Evolutionary conservation across 768 basidiomycete species (phyloP).

Genomic region (Royoungia palumana): DNA sequence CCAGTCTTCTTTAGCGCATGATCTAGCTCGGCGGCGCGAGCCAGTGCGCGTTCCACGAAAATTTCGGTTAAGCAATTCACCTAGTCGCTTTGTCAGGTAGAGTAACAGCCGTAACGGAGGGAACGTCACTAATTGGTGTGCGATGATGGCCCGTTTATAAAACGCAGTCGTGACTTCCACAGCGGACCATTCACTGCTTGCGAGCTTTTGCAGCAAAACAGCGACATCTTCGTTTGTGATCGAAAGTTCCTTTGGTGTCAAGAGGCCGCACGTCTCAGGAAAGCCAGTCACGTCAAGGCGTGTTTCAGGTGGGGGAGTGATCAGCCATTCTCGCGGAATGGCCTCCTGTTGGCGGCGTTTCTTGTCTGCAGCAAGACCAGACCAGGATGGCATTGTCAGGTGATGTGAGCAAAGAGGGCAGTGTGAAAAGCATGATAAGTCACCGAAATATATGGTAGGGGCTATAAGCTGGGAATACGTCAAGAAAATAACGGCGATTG

Average conservation of each 20-base stretch:
- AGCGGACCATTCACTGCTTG: slow-evolving; percentile 53
- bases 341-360: slow-evolving; percentile 46
- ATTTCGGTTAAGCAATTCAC: slow-evolving; percentile 82
- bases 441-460: slow-evolving; percentile 3
- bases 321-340: slow-evolving; percentile 66
- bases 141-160: slow-evolving; percentile 73
- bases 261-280: slow-evolving; percentile 54
- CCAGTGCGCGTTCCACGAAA: slow-evolving; percentile 70
- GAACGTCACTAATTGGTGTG: slow-evolving; percentile 68
- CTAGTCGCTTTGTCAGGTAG: slow-evolving; percentile 31
- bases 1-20: slow-evolving; percentile 59
- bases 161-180: slow-evolving; percentile 71
- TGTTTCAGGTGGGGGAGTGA: slow-evolving; percentile 44
- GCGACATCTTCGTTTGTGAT: slow-evolving; percentile 53
- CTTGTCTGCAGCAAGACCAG: slow-evolving; percentile 52
- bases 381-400: slow-evolving; percentile 40
- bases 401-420: not conserved
- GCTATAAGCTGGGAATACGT: slow-evolving; percentile 4
- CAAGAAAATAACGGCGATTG: slow-evolving; percentile 3
- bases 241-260: slow-evolving; percentile 53
- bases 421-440: not conserved
- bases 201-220: slow-evolving; percentile 51
- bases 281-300: slow-evolving; percentile 51
- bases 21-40: slow-evolving; percentile 64
- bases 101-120: not conserved